phyloP scores from a whole-genome alignment of 306 rosid species.

The Lupinus albus region DNA sequence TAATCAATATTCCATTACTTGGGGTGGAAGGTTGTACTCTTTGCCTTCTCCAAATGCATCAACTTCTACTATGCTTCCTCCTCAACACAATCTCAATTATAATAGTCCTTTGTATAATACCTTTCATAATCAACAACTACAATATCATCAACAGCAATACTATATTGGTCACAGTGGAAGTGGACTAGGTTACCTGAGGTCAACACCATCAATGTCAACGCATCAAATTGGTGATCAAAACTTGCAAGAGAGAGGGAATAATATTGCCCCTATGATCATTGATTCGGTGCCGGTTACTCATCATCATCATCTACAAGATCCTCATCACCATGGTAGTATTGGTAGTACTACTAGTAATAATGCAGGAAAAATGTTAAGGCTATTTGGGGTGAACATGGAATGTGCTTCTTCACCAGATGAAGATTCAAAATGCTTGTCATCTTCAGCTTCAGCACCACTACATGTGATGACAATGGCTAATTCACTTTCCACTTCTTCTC shows the following conservation, averaged over 20 bases:
- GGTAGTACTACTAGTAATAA: neutral
- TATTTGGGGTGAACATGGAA: slow-evolving; percentile 89
- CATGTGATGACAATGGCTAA: slow-evolving; percentile 31
- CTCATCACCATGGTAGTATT: neutral
- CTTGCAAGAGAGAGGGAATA: slow-evolving; percentile 31
- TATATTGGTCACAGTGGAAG: neutral
- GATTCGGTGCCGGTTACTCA: slow-evolving; percentile 56
- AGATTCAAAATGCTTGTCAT: slow-evolving; percentile 32
- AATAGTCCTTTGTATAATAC: slow-evolving; percentile 36
- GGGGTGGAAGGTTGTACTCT: slow-evolving; percentile 52
- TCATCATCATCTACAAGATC: slow-evolving; percentile 24
- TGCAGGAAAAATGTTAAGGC: slow-evolving; percentile 56
- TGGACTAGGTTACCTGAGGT: slow-evolving; percentile 37
- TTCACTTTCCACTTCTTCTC: slow-evolving; percentile 37
- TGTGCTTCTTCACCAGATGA: slow-evolving; percentile 45
- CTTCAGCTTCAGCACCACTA: slow-evolving; percentile 1
- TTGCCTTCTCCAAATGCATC: slow-evolving; percentile 28
- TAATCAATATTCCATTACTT: slow-evolving; percentile 39
- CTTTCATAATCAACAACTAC: slow-evolving; percentile 36
- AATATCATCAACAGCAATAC: slow-evolving; percentile 26
- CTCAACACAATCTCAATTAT: slow-evolving; percentile 43
- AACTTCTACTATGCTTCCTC: slow-evolving; percentile 1
- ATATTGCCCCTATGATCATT: slow-evolving; percentile 50
- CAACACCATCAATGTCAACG: slow-evolving; percentile 22
- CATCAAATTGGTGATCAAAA: slow-evolving; percentile 12